Base-by-base conservation (phyloP, 2,329 filamentous ascomycete genomes). In the Didymella pinodella region DNA sequence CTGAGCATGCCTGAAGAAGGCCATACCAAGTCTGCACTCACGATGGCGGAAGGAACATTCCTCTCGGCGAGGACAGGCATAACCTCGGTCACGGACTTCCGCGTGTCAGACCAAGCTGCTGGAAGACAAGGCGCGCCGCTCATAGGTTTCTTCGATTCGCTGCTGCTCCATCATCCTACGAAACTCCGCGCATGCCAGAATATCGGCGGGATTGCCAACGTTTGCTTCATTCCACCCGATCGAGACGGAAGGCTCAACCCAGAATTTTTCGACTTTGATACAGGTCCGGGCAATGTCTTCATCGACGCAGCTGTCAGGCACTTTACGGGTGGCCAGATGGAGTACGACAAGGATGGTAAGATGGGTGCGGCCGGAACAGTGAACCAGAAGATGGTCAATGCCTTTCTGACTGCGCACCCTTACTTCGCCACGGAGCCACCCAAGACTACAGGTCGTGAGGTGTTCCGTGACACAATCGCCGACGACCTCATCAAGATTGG, bases 1-100 rank as follows among this genome's bases (percentile, higher is more conserved):
- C 20, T 62, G 28, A 50, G 43, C 12, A 62, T 62, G 55, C 59
- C 59, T 2, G 56, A 59, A 40, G 20, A 46, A 7, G 59, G 80
- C 3, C 78, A 84, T 51, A 80, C 78, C 29, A 79, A 78, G 40
- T 83, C 81, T 20, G 55, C 59, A 0, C 48, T 62, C 7, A 83
- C 84, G 4, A 34, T 34, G 32, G 32, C 32, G 32, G 32, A 34
- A n/a, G 32, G 32, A 34, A 34, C 32, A 14, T n/a, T 34, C 32
- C 32, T 34, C 14, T 34, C 32, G 32, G 32, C 32, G 7, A 34
- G 32, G 32, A 34, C 32, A n/a, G 32, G 36, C 18, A 38, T 20
- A 16, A 38, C 36, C n/a, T 38, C 36, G 36, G 36, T 38, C 36
- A 38, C 36, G 36, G 36, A 38, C 36, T 38, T 38, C 16, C 32